Evolutionary conservation across 495 filamentous ascomycete genomes (phyloP).

Genomic region (Aspergillus sclerotiicarbonarius): DNA sequence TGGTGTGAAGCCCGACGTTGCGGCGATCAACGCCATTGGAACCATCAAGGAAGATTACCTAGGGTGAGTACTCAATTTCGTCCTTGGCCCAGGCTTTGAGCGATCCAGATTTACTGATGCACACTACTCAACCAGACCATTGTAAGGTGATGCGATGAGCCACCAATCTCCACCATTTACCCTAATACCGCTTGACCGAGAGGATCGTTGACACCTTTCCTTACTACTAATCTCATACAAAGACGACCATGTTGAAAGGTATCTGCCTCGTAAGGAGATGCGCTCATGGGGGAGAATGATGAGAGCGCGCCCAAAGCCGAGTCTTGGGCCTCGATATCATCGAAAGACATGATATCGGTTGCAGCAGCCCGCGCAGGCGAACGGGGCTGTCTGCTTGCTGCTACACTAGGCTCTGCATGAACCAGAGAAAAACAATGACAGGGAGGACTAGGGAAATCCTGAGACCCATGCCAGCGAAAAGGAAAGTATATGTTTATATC

Average conservation of each 20-base stretch:
- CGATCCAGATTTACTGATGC: slow-evolving; percentile 8
- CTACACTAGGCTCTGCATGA: not conserved
- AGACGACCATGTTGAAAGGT: not conserved
- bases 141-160: slow-evolving; percentile 26
- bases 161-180: not conserved
- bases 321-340: not conserved
- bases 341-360: not conserved
- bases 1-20: slow-evolving; percentile 86
- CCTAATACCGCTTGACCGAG: slow-evolving; percentile 11
- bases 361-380: slow-evolving; percentile 10
- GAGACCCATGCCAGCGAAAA: not conserved
- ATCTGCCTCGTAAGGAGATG: slow-evolving; percentile 1
- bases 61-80: slow-evolving; percentile 38
- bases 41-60: slow-evolving; percentile 86
- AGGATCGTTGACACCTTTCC: not conserved
- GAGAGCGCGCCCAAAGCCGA: not conserved
- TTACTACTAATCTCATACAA: not conserved
- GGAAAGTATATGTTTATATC: not conserved
- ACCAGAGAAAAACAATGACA: not conserved
- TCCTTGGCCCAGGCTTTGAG: not conserved
- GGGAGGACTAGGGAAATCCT: not conserved
- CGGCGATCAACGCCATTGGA: slow-evolving; percentile 91
- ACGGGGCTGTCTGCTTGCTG: slow-evolving; percentile 1
- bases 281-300: not conserved
- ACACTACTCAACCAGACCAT: slow-evolving; percentile 26